Base-by-base conservation (phyloP, 148 eudicot species). In the Rhododendron griersonianum region DNA sequence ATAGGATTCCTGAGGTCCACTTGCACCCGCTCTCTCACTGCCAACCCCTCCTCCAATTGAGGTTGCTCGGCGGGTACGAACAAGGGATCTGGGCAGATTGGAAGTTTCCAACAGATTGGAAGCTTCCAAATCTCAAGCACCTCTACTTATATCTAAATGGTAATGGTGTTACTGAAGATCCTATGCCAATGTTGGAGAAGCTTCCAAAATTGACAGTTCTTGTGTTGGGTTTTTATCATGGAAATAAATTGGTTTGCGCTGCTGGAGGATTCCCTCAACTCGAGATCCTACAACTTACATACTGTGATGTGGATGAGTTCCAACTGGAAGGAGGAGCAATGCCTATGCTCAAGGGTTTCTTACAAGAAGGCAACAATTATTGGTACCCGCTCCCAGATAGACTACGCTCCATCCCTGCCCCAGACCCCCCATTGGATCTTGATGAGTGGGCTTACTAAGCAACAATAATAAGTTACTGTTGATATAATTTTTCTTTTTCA, bases 171-270 rank as follows among this genome's bases (percentile, higher is more conserved):
- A 18, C 2, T 23, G 45, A 48, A 71, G 57, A 73, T 35, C 47
- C 80, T 23, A 28, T 53, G 19, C 4, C 3, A 53, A 3, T 53
- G 57, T 53, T 53, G 57, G 57, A 53, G 57, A 53, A 53, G 19
- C 18, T 53, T 53, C 57, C 57, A 53, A 53, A 53, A 2, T 14
- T 53, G 57, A 14, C 57, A 15, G 13, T 53, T 53, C 19, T 53
- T 2, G 3, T 0, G 55, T 51, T 51, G 55, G 14, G 0, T 2
- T 0, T 0, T 2, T 83, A 41, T 21, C 3, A 0, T 8, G 59
- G 41, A 50, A 14, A 45, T 2, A 45, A 67, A 45, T 23, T 83
- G 78, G 85, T 44, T 28, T 83, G 85, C 85, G 44, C 11, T 30
- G 5, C 10, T 23, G 21, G 33, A 37, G 77, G 47, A 28, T 83